Evolutionary conservation across 1,284 basidiomycete genomes (phyloP).

Genomic region (Irpex lacteus): DNA sequence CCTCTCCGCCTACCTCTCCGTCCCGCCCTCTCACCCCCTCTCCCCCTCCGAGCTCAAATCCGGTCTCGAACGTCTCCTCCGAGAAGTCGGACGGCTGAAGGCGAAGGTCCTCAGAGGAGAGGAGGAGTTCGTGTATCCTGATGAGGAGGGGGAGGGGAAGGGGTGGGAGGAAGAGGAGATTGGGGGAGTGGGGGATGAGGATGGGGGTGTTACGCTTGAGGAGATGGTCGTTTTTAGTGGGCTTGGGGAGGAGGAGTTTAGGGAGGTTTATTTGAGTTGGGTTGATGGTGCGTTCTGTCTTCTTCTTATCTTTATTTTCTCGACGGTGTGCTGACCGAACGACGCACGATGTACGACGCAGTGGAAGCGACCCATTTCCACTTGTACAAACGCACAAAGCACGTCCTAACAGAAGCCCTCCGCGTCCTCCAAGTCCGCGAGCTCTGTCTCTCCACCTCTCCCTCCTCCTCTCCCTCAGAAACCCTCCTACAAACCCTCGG

Average conservation of each 20-base stretch:
- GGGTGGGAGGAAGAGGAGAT: too few species aligned
- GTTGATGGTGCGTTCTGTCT: constrained; percentile 56
- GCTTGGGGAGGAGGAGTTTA: constrained; percentile 53
- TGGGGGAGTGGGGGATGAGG: constrained; percentile 17
- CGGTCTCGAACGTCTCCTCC: too few species aligned
- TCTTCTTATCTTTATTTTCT: not conserved
- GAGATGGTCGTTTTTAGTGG: constrained; percentile 73
- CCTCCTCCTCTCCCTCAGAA: not conserved
- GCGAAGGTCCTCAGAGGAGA: constrained; percentile 12
- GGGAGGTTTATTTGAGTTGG: constrained; percentile 71
- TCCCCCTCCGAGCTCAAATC: too few species aligned
- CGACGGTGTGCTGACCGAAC: not conserved
- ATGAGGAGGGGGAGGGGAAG: constrained; percentile 22
- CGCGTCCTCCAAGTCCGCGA: constrained; percentile 74
- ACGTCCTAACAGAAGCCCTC: constrained; percentile 76
- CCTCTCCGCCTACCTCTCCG: constrained; percentile 43
- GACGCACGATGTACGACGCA: constrained; percentile 39
- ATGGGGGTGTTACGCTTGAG: constrained; percentile 59
- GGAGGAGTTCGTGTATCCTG: not conserved
- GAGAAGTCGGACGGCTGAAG: constrained; percentile 51
- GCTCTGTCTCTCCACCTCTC: constrained; percentile 49
- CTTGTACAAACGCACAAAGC: constrained; percentile 75
- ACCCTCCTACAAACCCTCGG: constrained; percentile 48
- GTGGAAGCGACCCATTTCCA: constrained; percentile 80
- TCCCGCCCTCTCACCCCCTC: too few species aligned